phyloP scores from a whole-genome alignment of 2,329 filamentous ascomycete genomes.

The Penicillium glabrum region DNA sequence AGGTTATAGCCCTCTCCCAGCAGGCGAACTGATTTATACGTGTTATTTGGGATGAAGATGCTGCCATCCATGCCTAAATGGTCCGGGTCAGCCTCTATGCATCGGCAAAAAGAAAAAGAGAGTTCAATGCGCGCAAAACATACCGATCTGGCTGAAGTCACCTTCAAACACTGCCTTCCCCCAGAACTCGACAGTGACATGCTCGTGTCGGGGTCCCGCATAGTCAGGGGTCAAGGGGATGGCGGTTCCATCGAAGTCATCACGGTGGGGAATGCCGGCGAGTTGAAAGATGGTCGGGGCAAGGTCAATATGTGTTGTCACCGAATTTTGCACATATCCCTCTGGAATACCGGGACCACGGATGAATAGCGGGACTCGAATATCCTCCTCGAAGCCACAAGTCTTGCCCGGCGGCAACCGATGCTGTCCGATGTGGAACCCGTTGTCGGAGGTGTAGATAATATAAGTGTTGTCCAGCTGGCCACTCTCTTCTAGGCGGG shows the following conservation, averaged over 20 bases:
- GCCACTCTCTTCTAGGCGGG: constrained; percentile 40
- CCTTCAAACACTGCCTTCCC: constrained; percentile 40
- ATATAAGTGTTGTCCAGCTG: constrained; percentile 59
- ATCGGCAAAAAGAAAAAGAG: background rate
- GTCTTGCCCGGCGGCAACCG: constrained; percentile 59
- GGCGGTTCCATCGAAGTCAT: constrained; percentile 58
- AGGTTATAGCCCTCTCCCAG: constrained; percentile 37
- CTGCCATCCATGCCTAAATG: constrained; percentile 19
- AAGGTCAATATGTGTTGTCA: constrained; percentile 65
- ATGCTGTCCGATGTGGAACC: constrained; percentile 62
- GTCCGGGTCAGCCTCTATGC: background rate
- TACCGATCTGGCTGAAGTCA: constrained; percentile 27
- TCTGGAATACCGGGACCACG: constrained; percentile 57
- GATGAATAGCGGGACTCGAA: constrained; percentile 60
- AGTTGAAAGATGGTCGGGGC: constrained; percentile 59
- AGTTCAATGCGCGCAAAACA: background rate
- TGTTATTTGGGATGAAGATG: constrained; percentile 32
- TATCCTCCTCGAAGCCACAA: constrained; percentile 60
- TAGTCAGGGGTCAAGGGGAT: constrained; percentile 44
- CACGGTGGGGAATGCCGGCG: constrained; percentile 40
- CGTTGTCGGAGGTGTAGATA: constrained; percentile 62
- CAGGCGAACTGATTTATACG: constrained; percentile 42
- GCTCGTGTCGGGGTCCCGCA: constrained; percentile 46
- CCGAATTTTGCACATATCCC: constrained; percentile 44
- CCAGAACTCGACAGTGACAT: constrained; percentile 61